phyloP scores from a whole-genome alignment of 208 protist genomes.

The Wallacemonas sp. region DNA sequence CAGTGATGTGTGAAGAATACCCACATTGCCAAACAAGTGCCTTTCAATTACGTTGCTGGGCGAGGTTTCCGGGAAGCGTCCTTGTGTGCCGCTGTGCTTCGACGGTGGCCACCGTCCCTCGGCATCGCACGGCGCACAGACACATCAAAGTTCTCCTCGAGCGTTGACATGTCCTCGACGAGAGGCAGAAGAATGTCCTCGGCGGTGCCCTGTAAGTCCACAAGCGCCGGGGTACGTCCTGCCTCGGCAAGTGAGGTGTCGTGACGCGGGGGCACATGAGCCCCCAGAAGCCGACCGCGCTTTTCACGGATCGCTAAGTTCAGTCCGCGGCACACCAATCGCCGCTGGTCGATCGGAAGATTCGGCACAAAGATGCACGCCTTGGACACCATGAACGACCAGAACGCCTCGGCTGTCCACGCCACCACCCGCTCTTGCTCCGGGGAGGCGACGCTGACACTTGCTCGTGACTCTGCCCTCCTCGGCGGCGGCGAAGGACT shows the following conservation, averaged over 20 bases:
- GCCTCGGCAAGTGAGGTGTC: neutral
- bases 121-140: slow-evolving; percentile 14
- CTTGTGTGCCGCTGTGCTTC: neutral
- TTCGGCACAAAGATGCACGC: slow-evolving; percentile 73
- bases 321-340: slow-evolving; percentile 38
- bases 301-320: slow-evolving; percentile 44
- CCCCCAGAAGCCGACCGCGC: slow-evolving; percentile 23
- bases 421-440: neutral
- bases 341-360: slow-evolving; percentile 38
- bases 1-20: too few relatives aligned
- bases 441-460: neutral
- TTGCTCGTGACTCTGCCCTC: neutral
- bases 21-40: too few relatives aligned
- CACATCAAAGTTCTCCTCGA: slow-evolving; percentile 48
- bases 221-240: neutral
- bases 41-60: too few relatives aligned
- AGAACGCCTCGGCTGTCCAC: slow-evolving; percentile 52
- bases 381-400: slow-evolving; percentile 75
- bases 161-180: slow-evolving; percentile 52
- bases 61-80: neutral
- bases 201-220: slow-evolving; percentile 5
- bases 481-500: slow-evolving; percentile 19
- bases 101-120: neutral
- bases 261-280: too few relatives aligned
- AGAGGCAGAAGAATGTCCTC: slow-evolving; percentile 56